Conservation (phyloP, 192 early-diverging fungal species). For the Backusella mclennaniae region DNA sequence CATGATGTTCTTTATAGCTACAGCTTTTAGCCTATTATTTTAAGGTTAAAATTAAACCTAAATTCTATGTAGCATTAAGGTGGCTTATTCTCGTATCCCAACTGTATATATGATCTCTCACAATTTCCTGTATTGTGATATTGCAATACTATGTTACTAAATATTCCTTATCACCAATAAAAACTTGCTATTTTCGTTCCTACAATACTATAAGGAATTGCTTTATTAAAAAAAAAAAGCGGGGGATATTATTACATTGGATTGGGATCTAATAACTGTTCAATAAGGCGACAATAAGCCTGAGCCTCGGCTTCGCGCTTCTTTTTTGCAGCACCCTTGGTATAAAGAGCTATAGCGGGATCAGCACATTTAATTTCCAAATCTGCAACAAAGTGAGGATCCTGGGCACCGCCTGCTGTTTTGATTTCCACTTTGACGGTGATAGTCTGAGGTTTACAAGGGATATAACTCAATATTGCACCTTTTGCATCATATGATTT, state of each 20-base stretch:
- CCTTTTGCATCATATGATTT: conserved; percentile 4
- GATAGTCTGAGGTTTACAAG: not conserved
- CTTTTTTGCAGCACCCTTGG: not conserved
- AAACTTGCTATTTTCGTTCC: not conserved
- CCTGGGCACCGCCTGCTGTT: not conserved
- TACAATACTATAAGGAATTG: not conserved
- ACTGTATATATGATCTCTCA: no score
- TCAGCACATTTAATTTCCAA: not conserved
- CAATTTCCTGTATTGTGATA: no score
- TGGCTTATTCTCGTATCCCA: no score
- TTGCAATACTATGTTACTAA: no score
- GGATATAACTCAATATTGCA: not conserved
- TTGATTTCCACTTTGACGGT: not conserved
- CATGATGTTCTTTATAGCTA: no score
- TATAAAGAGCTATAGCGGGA: not conserved
- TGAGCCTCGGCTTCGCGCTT: not conserved
- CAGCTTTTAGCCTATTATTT: not conserved
- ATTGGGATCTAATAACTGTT: not conserved
- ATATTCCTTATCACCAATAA: no score
- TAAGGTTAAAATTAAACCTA: not conserved
- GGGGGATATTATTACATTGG: not conserved
- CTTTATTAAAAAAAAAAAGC: not conserved
- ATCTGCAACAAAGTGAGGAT: not conserved
- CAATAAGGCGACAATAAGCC: not conserved
- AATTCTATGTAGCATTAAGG: not conserved